Base-by-base conservation (phyloP, 2,329 filamentous ascomycete species). In the Westerdykella aurantiaca region DNA sequence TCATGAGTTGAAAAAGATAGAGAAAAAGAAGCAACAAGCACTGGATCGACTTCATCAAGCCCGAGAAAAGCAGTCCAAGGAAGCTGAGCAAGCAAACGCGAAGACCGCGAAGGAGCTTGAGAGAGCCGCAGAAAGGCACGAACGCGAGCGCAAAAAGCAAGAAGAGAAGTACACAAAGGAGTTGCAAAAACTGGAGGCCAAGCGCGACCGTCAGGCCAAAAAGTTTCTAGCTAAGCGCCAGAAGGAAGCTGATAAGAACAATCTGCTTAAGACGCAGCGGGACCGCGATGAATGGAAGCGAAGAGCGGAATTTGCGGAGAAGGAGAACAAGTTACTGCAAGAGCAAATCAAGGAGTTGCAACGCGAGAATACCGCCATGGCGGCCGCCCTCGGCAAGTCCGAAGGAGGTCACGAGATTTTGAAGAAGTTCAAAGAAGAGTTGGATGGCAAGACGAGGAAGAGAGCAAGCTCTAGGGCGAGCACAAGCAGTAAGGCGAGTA, bases 171-270 rank as follows among this genome's bases (percentile, higher is more conserved):
- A 68, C 31, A 55, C 63, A 10, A 65, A 63, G 23, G 66, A 72
- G 42, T 61, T 82, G 0, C 77, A 78, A 35, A 86, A 83, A 58
- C 79, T 83, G 41, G 79, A 84, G 52, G 81, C 81, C 38, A 83
- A 82, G 52, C 82, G 83, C 53, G 75, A 77, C 49, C 75, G 75
- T 11, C 83, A 88, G 56, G 69, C 85, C 37, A 70, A 70, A 49
- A 84, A 82, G 63, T 68, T 86, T 2, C 79, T 86, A 50, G 76
- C 80, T 50, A 81, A 80, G 67, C 78, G 79, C 38, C 71, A 73
- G 45, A 76, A 75, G 45, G 85, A 88, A 56, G 72, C 80, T 47
- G 68, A 80, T 44, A 71, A 71, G 48, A 69, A 70, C 31, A 72
- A 74, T 44, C 56, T 79, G 7, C 62, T 66, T 1, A 61, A 69